phyloP scores from a whole-genome alignment of 148 eudicot genomes.

The Camellia sinensis region DNA sequence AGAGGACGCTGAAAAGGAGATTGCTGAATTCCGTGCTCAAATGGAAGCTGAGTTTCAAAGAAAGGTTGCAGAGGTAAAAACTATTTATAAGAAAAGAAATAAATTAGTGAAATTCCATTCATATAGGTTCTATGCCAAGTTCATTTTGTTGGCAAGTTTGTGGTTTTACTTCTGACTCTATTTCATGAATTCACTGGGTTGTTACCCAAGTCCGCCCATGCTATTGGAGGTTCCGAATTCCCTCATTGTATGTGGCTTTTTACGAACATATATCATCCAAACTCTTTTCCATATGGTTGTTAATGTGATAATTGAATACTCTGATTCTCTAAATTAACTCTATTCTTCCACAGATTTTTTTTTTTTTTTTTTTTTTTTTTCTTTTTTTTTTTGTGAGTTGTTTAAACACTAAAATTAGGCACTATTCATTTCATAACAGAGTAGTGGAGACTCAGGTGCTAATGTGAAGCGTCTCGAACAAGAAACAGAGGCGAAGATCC shows the following conservation, averaged over 20 bases:
- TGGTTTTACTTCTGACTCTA: neutral
- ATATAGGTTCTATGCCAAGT: neutral
- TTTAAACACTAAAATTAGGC: neutral
- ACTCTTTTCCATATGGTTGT: neutral
- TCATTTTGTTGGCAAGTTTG: neutral
- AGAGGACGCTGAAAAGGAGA: slow-evolving; percentile 88
- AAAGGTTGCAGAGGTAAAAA: slow-evolving; percentile 66
- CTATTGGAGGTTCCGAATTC: neutral
- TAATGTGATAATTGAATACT: neutral
- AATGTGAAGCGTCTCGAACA: slow-evolving; percentile 90
- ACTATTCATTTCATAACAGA: slow-evolving; percentile 44
- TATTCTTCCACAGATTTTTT: neutral
- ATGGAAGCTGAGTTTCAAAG: slow-evolving; percentile 75
- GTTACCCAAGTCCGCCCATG: no score
- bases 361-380: neutral
- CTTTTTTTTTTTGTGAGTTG: neutral
- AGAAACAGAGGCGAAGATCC: slow-evolving; percentile 75
- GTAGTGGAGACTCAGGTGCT: slow-evolving; percentile 94
- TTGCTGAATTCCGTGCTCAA: slow-evolving; percentile 83
- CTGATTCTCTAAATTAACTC: neutral
- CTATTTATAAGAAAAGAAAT: neutral
- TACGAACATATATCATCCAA: neutral
- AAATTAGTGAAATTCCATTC: neutral
- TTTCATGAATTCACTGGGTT: neutral
- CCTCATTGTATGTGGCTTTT: neutral